Evolutionary conservation across 305 asterid species (phyloP).

Genomic region (Fraxinus sp.): DNA sequence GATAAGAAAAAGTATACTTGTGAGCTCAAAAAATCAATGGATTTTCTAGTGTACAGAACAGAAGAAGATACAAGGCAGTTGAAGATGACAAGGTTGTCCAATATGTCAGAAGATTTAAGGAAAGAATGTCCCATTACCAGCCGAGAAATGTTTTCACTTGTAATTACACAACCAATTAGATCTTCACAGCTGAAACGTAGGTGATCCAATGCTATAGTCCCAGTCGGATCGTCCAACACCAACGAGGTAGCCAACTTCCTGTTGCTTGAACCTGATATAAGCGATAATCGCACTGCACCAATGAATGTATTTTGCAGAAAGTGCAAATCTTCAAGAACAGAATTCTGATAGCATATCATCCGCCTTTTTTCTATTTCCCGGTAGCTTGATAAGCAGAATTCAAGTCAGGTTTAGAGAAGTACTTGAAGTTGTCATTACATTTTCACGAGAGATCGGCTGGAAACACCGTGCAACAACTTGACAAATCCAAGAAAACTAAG

Average conservation of each 20-base stretch:
- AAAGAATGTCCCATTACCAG: conserved; percentile 22
- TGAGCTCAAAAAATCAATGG: neutral
- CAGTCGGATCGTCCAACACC: neutral
- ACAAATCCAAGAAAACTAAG: conserved; percentile 70
- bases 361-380: neutral
- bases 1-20: too few species aligned
- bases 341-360: conserved; percentile 1
- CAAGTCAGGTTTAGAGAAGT: neutral
- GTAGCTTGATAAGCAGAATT: neutral
- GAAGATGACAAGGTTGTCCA: conserved; percentile 14
- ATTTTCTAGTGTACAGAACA: neutral
- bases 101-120: conserved; percentile 20
- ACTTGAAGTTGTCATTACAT: conserved; percentile 28
- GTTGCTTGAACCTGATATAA: neutral
- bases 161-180: conserved; percentile 27
- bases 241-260: neutral
- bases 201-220: neutral
- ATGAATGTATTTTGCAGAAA: neutral
- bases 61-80: conserved; percentile 20
- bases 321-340: conserved; percentile 2
- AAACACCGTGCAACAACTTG: conserved; percentile 61
- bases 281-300: neutral
- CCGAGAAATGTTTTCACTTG: conserved; percentile 30
- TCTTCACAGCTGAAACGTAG: conserved; percentile 35
- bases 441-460: conserved; percentile 54